Base-by-base conservation (phyloP, 2,329 filamentous ascomycete species). In the Aspergillus chevalieri region DNA sequence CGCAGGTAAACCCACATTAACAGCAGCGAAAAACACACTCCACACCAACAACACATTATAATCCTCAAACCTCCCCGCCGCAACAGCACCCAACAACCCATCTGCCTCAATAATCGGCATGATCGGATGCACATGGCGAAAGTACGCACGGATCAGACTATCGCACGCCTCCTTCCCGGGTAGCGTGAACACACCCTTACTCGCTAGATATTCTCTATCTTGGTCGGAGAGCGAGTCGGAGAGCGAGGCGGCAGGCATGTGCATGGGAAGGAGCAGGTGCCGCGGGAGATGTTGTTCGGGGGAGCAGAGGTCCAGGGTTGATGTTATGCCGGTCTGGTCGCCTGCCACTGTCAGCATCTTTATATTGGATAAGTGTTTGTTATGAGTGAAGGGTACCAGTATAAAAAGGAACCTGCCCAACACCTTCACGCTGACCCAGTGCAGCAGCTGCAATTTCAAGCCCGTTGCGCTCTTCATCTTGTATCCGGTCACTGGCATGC, bases 21-120 rank as follows among this genome's bases (percentile, higher is more conserved):
- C 56, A 6, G 65, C 66, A n/a, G 64, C 65, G 33, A 67, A 70
- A 45, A 71, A 71, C 9, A 72, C 59, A 44, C 66, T 68, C 69
- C 70, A 73, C 9, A 73, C 53, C 2, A 74, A 54, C 15, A 72
- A 50, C 3, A 70, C 17, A 46, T 69, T 72, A 33, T 66, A 64
- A 12, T 62, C 57, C 15, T 58, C 53, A 10, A 59, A 52, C 15
- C 62, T 60, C 14, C 62, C 60, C 44, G 52, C 48, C 15, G 57
- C 59, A 33, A 68, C 62, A 15, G 56, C 55, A 6, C 57, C 47
- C 26, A 71, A 47, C 28, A 71, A 64, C 1, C 49, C 43, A 4
- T 59, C 54, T 7, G 52, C 62, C 45, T 71, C 67, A 17, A 71
- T 51, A 19, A 72, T 61, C 10, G 69, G 69, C 39, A 70, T 54